A percentile compares a stretch with the other conserved stretches of the same genome.
phyloP scores from a whole-genome alignment of 805 yeast species.

The Yarrowia divulgata region DNA sequence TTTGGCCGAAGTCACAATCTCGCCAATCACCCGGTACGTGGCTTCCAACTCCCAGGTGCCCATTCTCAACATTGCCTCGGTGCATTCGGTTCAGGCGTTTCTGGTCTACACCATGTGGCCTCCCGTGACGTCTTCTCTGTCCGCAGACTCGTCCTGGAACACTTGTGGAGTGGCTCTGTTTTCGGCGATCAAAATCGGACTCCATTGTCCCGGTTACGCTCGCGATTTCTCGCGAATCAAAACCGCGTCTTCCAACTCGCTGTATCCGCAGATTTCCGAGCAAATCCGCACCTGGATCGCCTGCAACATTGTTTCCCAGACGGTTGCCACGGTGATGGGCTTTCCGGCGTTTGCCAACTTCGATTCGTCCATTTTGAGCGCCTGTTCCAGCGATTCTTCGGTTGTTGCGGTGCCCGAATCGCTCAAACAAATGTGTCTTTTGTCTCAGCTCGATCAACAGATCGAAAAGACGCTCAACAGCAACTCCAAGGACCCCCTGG shows the following conservation, averaged over 20 bases:
- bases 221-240: constrained; percentile 55
- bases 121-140: constrained; percentile 88
- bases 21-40: constrained; percentile 81
- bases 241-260: constrained; percentile 51
- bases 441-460: constrained; percentile 86
- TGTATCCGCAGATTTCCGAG: constrained; percentile 60
- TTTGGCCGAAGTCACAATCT: constrained; percentile 84
- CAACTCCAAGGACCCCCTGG: constrained; percentile 69
- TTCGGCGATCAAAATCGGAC: constrained; percentile 90
- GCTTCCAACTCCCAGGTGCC: constrained; percentile 73
- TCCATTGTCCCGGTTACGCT: constrained; percentile 78
- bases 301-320: constrained; percentile 88
- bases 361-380: constrained; percentile 69
- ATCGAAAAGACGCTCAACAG: constrained; percentile 77
- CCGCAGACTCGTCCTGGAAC: constrained; percentile 96
- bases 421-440: constrained; percentile 79
- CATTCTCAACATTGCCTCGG: constrained; percentile 84
- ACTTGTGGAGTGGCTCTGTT: constrained; percentile 92
- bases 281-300: constrained; percentile 92
- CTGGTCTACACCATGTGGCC: constrained; percentile 93
- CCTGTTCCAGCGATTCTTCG: constrained; percentile 58
- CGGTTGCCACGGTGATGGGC: constrained; percentile 90
- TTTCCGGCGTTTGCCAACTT: constrained; percentile 91
- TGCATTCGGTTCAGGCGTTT: constrained; percentile 93
- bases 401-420: constrained; percentile 58